Evolutionary conservation across 2,329 filamentous ascomycete species (phyloP), one percentile per base, ranked within the genome.

Genomic region (Neoscytalidium dimidiatum): DNA sequence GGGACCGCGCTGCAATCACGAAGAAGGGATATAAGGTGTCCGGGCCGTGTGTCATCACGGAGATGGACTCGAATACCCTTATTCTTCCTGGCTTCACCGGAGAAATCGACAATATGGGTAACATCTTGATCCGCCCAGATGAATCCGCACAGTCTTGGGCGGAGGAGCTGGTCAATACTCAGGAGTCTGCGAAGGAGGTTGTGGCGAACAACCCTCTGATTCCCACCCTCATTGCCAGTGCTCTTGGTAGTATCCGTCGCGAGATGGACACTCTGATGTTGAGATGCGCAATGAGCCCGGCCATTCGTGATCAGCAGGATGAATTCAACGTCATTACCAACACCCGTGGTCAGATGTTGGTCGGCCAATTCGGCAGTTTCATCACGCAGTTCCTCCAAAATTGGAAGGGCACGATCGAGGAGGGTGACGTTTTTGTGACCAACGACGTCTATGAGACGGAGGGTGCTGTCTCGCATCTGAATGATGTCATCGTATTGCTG

Each of bases 251-350:
- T 0, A 82, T 81, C 49, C 75, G 82, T 38, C 75, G 78, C 29
- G 82, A 84, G 66, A 84, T 84, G 82, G 82, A 84, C 64, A 81
- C 79, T 0, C 73, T 83, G 33, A 82, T 84, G 77, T 75, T 83
- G n/a, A 77, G 82, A 8, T 82, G 80, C 62, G 79, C 81, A 46
- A 83, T 84, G 81, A 82, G 80, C 2, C 82, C 82, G 0, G 81
- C 80, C 0, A 83, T 84, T 46, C 76, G 82, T 19, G 82, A 84
- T 58, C 81, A 84, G 56, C 82, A 84, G 66, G 82, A 84, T 29
- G 82, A 84, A 66, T 84, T 83, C 71, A 84, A 84, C 33, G 81
- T 84, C n/a, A 82, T 84, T 58, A 83, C 82, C 4, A 81, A 82
- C 46, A 73, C 74, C 0, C 71, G 75, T 1, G 82, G 82, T 3